These are phyloP conservation scores for Guyanaporus albipodus DNA, from an alignment of 768 basidiomycete genomes.

Conservation along the genomic window DNA sequence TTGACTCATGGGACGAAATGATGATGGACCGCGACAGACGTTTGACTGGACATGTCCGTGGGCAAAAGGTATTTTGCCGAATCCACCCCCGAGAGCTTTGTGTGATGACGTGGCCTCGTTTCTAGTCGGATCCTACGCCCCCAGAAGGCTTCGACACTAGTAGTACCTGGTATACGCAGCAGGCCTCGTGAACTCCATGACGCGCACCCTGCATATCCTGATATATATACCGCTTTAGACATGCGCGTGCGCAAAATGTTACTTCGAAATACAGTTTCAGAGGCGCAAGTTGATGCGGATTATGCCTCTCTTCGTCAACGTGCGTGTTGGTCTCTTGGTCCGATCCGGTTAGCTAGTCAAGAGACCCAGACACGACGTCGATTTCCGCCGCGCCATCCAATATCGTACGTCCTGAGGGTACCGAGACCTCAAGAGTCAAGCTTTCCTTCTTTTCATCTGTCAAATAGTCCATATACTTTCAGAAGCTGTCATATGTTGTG, in stretches of 20 bases:
- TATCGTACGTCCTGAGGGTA: too few species aligned
- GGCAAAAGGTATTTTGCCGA: constrained; percentile 71
- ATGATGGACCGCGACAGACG: constrained; percentile 92
- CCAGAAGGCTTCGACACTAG: constrained; percentile 69
- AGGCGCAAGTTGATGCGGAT: background rate
- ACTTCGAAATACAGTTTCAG: constrained; percentile 1
- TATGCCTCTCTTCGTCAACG: background rate
- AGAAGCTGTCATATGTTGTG: too few species aligned
- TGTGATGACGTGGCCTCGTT: background rate
- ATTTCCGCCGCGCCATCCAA: too few species aligned
- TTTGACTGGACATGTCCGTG: constrained; percentile 81
- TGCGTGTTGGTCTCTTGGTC: too few species aligned
- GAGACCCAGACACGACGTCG: too few species aligned
- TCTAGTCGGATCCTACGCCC: constrained; percentile 62
- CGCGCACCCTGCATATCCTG: constrained; percentile 23
- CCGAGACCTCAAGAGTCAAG: too few species aligned
- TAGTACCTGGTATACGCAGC: constrained; percentile 71
- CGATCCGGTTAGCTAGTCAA: too few species aligned
- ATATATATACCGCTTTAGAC: constrained; percentile 20
- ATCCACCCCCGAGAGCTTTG: too few species aligned
- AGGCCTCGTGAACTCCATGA: constrained; percentile 33
- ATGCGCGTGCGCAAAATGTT: background rate
- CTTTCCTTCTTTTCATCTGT: too few species aligned
- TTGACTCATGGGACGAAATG: constrained; percentile 92
- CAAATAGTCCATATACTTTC: too few species aligned